A percentile compares a stretch with the other conserved stretches of the same genome.
Evolutionary conservation across 2,329 filamentous ascomycete species (phyloP).

Genomic region (Purpureocillium lavendulum): DNA sequence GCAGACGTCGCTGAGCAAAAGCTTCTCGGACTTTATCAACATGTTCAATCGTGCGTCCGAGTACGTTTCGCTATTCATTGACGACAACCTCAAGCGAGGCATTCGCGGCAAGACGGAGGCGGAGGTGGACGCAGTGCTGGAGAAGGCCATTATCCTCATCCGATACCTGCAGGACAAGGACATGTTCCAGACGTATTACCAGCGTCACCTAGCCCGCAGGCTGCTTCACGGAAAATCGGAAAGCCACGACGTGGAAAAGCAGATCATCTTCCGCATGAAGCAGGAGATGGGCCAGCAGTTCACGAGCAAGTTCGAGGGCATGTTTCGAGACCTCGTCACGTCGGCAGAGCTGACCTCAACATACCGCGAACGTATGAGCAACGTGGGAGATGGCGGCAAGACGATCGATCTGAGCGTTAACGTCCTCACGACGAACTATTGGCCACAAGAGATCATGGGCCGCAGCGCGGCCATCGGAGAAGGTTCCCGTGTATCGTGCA

Average conservation of each 20-base stretch:
- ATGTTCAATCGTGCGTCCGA: slow-evolving; percentile 78
- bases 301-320: slow-evolving; percentile 85
- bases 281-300: slow-evolving; percentile 92
- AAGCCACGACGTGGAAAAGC: slow-evolving; percentile 85
- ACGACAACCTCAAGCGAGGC: slow-evolving; percentile 90
- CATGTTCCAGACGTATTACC: slow-evolving; percentile 94
- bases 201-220: slow-evolving; percentile 86
- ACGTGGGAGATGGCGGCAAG: slow-evolving; percentile 35
- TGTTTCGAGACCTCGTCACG: slow-evolving; percentile 94
- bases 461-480: slow-evolving; percentile 42
- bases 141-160: slow-evolving; percentile 82
- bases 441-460: slow-evolving; percentile 86
- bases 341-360: slow-evolving; percentile 73
- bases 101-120: slow-evolving; percentile 87
- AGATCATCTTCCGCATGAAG: slow-evolving; percentile 97
- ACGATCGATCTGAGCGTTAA: slow-evolving; percentile 73
- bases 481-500: slow-evolving; percentile 41
- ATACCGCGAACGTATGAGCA: slow-evolving; percentile 61
- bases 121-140: slow-evolving; percentile 75
- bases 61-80: slow-evolving; percentile 92
- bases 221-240: slow-evolving; percentile 83
- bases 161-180: slow-evolving; percentile 89
- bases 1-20: slow-evolving; percentile 75
- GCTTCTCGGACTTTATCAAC: slow-evolving; percentile 91
- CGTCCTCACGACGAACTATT: slow-evolving; percentile 87